These are phyloP conservation scores for Forsythia viridissima DNA, from an alignment of 257 asterid species.

Conservation along the genomic window DNA sequence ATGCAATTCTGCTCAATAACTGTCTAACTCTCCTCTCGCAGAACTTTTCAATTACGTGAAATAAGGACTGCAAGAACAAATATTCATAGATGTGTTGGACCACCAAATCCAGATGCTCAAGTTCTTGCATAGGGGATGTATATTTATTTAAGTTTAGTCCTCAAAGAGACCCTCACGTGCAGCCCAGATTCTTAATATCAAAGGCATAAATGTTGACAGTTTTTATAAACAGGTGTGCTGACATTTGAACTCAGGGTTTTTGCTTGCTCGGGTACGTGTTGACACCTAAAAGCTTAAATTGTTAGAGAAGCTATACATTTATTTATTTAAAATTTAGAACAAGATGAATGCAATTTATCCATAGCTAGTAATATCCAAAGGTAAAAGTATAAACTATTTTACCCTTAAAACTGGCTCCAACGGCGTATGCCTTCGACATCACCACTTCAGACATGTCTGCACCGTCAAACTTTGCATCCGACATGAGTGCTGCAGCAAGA, in stretches of 20 bases:
- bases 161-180: too few relatives aligned
- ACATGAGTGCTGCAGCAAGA: slow-evolving; percentile 89
- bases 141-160: too few relatives aligned
- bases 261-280: too few relatives aligned
- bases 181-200: too few relatives aligned
- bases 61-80: background rate
- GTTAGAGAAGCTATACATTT: too few relatives aligned
- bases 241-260: too few relatives aligned
- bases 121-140: too few relatives aligned
- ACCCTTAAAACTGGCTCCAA: slow-evolving; percentile 94
- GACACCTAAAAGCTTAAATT: too few relatives aligned
- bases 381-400: background rate
- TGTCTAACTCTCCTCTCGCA: background rate
- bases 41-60: background rate
- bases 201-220: too few relatives aligned
- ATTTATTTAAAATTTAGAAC: background rate
- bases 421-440: slow-evolving; percentile 98
- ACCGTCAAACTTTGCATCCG: slow-evolving; percentile 95
- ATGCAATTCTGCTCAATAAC: too few relatives aligned
- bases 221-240: too few relatives aligned
- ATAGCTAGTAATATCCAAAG: background rate
- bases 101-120: too few relatives aligned
- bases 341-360: background rate
- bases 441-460: slow-evolving; percentile 95
- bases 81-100: background rate